A percentile compares a stretch with the other conserved stretches of the same genome.
These are phyloP conservation scores for Malassezia psittaci DNA, from an alignment of 1,284 basidiomycete species.

Conservation along the genomic window DNA sequence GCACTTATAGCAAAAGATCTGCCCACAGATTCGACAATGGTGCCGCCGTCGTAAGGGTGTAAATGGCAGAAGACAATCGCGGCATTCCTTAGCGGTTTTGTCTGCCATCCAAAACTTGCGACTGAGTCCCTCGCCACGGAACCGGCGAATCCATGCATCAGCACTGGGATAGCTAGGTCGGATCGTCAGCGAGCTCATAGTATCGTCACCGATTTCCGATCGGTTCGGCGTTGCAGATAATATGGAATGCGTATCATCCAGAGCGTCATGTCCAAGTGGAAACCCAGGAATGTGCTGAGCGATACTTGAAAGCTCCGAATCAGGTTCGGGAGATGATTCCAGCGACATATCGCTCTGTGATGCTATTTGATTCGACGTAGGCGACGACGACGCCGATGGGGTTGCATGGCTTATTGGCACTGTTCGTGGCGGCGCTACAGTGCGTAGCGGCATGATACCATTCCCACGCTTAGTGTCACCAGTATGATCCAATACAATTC, in stretches of 20 bases:
- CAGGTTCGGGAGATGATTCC: background rate
- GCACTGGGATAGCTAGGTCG: slow-evolving; percentile 31
- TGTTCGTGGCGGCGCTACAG: background rate
- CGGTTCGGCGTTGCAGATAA: slow-evolving; percentile 26
- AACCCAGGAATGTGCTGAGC: slow-evolving; percentile 1
- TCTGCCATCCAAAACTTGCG: slow-evolving; percentile 53
- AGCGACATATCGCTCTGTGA: background rate
- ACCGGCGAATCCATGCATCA: slow-evolving; percentile 32
- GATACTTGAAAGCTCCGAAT: background rate
- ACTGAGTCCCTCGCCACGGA: slow-evolving; percentile 38
- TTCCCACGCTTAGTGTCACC: background rate
- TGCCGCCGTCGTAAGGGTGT: slow-evolving; percentile 42
- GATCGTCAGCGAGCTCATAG: slow-evolving; percentile 10
- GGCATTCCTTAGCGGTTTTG: slow-evolving; percentile 72
- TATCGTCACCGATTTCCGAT: slow-evolving; percentile 27
- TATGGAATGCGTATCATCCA: slow-evolving; percentile 36
- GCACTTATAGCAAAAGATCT: slow-evolving; percentile 53
- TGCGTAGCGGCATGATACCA: background rate
- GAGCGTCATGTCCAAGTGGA: slow-evolving; percentile 33
- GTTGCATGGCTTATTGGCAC: background rate
- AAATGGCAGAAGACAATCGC: slow-evolving; percentile 40
- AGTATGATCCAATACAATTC: background rate
- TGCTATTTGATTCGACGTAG: background rate
- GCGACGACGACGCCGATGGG: background rate
- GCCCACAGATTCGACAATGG: slow-evolving; percentile 46